Base-by-base conservation (phyloP, 179 eudicot species). In the Vitellaria paradoxa region DNA sequence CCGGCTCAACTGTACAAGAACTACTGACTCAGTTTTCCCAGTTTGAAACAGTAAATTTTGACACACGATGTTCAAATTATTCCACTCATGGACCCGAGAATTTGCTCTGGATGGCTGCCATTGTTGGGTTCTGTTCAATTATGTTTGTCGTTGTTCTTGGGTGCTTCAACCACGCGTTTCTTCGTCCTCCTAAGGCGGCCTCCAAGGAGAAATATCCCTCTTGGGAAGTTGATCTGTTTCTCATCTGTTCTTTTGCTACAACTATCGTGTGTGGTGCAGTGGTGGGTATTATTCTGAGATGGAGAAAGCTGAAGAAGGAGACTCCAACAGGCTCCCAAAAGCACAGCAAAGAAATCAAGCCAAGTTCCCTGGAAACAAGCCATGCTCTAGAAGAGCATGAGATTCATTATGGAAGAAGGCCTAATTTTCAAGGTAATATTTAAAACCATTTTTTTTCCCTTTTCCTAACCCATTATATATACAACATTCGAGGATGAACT, bases 391-490 rank as follows among this genome's bases (percentile, higher is more conserved):
- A 87, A 30, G 87, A 86, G 47, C 90, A 92, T 63, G 89, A 94
- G 81, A 81, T 92, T 42, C 84, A 86, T 79, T 94, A 81, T 68
- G 93, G 91, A 24, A 75, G 75, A 56, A 87, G 98, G 85, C 98
- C 98, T 63, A 75, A 77, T 10, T 87, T 90, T 65, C 73, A 68
- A 85, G 96, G 97, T 91, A 86, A 49, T 45, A 62, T 45, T 65
- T 60, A 3, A 12, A 17, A 15, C 23, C 18, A 21, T 63, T 45
- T 14, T 20, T 18, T 65, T 56, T 50, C 7, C 53, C 3, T 7
- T 6, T 75, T 66, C 68, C 46, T 37, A 67, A 9, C 52, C 47
- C 49, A 67, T 9, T 40, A 65, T 18, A 17, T 46, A 17, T 66
- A 30, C 2, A 30, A 30, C 37, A 30, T 30, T 30, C 37, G 37